phyloP scores from a whole-genome alignment of 805 yeast species.

The Kuraishia hungarica region DNA sequence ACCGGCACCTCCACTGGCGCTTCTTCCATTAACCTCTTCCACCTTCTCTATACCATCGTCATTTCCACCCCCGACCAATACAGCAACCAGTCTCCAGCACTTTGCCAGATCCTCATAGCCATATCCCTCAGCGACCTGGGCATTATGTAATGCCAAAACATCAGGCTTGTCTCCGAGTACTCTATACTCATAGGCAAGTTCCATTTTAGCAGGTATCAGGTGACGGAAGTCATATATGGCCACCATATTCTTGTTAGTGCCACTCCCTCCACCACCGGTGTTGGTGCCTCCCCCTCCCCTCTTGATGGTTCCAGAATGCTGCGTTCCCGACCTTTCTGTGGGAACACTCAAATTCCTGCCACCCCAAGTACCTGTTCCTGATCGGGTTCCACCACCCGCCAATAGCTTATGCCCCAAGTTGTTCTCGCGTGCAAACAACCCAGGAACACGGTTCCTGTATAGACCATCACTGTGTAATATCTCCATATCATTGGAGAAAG shows the following conservation, averaged over 20 bases:
- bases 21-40: not conserved
- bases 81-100: slow-evolving; percentile 62
- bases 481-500: slow-evolving; percentile 63
- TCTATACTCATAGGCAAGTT: slow-evolving; percentile 59
- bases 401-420: slow-evolving; percentile 13
- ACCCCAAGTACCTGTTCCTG: slow-evolving; percentile 19
- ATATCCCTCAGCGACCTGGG: slow-evolving; percentile 55
- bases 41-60: not conserved
- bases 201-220: slow-evolving; percentile 68
- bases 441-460: slow-evolving; percentile 43
- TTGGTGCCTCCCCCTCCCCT: slow-evolving; percentile 5
- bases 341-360: slow-evolving; percentile 25
- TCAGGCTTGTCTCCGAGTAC: slow-evolving; percentile 58
- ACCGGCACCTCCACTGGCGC: not conserved
- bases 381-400: slow-evolving; percentile 7
- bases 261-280: not conserved
- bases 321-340: slow-evolving; percentile 25
- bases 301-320: slow-evolving; percentile 10
- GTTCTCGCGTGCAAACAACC: slow-evolving; percentile 31
- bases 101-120: slow-evolving; percentile 59
- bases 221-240: slow-evolving; percentile 56
- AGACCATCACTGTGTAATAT: slow-evolving; percentile 49
- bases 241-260: slow-evolving; percentile 44
- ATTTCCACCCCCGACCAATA: slow-evolving; percentile 6
- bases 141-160: slow-evolving; percentile 59